Evolutionary conservation across 371 early-diverging fungal genomes (phyloP), one percentile per base, ranked within the genome.

Genomic region (Mucor piriformis): DNA sequence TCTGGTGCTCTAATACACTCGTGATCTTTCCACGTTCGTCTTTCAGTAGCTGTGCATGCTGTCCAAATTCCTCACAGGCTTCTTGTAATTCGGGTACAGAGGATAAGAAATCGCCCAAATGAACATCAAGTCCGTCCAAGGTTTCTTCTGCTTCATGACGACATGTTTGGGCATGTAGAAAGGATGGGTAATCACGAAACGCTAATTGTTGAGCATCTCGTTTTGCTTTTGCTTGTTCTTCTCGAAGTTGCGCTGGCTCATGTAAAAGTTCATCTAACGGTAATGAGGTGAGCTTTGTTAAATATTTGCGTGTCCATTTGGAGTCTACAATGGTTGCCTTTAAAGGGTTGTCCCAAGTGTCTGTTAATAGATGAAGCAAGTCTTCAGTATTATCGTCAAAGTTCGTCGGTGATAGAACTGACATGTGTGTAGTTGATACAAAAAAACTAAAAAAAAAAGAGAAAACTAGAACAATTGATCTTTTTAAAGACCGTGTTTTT

Each of bases 181-280:
- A 89, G 3, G 87, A 76, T 16, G 86, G 81, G 59, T 90, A 90
- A 47, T 92, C 89, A 18, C 75, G 59, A 61, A 84, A 89, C 2
- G 89, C 90, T 3, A 92, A 73, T 34, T 82, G 83, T 23, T 88
- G 83, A 25, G 90, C 84, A 61, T 88, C 83, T n/a, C 73, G 64
- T 35, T 83, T 81, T 43, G 87, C 73, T 43, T 83, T 82, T 24
- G 66, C 64, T 40, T 86, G 80, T 54, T 88, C 85, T 27, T 80
- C 76, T 42, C 73, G 67, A 37, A 86, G 61, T 21, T 76, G 65
- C 11, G 59, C 52, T 4, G 87, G 84, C 59, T 87, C 82, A 47
- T 73, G 75, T 25, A 80, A 64, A 21, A 89, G 82, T 3, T 81
- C 73, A 44, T 84, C 76, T 3, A 88, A 73, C 0, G 90, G 73